Conservation (phyloP, 805 yeast genomes). For the Wickerhamomyces chaumierensis region DNA sequence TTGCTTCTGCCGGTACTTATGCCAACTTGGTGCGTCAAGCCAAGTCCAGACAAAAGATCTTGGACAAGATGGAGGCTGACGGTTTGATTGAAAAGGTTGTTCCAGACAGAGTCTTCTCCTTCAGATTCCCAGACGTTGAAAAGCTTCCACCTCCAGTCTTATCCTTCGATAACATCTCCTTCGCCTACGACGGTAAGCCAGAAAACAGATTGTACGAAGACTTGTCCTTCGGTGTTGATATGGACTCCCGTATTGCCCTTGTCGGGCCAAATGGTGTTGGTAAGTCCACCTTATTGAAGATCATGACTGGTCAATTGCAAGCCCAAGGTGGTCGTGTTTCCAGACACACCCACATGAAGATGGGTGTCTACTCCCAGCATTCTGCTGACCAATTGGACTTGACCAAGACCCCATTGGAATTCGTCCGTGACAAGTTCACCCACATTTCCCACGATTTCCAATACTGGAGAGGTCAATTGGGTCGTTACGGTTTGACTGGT, state of each 20-base stretch:
- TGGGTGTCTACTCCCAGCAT: slow-evolving; percentile 98
- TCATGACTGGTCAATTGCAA: slow-evolving; percentile 89
- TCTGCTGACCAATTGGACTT: slow-evolving; percentile 96
- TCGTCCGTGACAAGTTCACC: slow-evolving; percentile 90
- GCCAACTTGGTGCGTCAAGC: slow-evolving; percentile 98
- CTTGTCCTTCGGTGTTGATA: slow-evolving; percentile 95
- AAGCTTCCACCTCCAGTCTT: slow-evolving; percentile 98
- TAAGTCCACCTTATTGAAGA: slow-evolving; percentile 87
- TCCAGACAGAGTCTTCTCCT: slow-evolving; percentile 86
- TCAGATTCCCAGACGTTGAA: slow-evolving; percentile 90
- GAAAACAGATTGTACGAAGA: slow-evolving; percentile 85
- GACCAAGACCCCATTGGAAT: slow-evolving; percentile 90
- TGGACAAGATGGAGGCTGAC: slow-evolving; percentile 99
- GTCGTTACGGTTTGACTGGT: slow-evolving; percentile 97
- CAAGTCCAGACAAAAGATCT: slow-evolving; percentile 96
- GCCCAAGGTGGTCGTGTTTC: slow-evolving; percentile 94
- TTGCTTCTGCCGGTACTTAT: slow-evolving; percentile 99
- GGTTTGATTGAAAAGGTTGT: slow-evolving; percentile 90
- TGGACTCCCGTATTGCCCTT: slow-evolving; percentile 96
- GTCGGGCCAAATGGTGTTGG: slow-evolving; percentile 99
- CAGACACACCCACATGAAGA: slow-evolving; percentile 92
- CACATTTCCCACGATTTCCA: slow-evolving; percentile 93
- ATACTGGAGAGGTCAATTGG: slow-evolving; percentile 96
- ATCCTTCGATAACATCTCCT: slow-evolving; percentile 90
- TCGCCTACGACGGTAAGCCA: slow-evolving; percentile 73